Base-by-base conservation (phyloP, 2,329 filamentous ascomycete species). In the Fragosphaeria purpurea region DNA sequence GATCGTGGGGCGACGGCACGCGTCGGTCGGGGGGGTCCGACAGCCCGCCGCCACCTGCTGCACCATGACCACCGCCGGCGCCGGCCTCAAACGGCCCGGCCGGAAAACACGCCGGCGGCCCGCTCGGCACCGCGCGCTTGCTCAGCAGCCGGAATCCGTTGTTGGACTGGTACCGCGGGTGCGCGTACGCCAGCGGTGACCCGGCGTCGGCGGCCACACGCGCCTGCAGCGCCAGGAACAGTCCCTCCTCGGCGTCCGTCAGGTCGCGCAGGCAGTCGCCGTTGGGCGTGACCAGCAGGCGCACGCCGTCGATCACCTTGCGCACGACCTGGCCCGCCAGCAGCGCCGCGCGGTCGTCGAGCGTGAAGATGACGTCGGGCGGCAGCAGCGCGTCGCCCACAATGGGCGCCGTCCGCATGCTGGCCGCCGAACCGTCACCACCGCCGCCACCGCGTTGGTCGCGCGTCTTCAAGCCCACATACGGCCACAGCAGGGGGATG, bases 261-360 rank as follows among this genome's bases (percentile, higher is more conserved):
- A 93, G 67, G 52, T 85, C 83, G 56, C 83, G 81, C n/a, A 91
- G 72, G 61, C 85, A 86, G 55, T 87, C 82, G 9, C 86, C 86
- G 54, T 85, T 82, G 0, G 86, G 84, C 0, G 86, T 89, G 48
- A 90, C 79, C 57, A 90, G 75, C 55, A 86, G 80, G 32, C 83
- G 76, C 62, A 77, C 75, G 50, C 80, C 81, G 54, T 85, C 81
- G 2, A 80, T 70, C 40, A 81, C 66, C 62, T 83, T 84, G 53
- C 74, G 76, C 7, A 85, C 77, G 9, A 79, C 69, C 53, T 74
- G 71, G 45, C 80, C 80, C 2, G 72, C 69, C n/a, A 74, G 68
- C 6, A 84, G 69, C 3, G 70, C 63, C 11, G 71, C 67, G 34
- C 80, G 73, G 54, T 85, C 80, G 44, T 79, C 72, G 42, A 73